Evolutionary conservation across 2,329 filamentous ascomycete species (phyloP).

Genomic region (Penicillium palitans): DNA sequence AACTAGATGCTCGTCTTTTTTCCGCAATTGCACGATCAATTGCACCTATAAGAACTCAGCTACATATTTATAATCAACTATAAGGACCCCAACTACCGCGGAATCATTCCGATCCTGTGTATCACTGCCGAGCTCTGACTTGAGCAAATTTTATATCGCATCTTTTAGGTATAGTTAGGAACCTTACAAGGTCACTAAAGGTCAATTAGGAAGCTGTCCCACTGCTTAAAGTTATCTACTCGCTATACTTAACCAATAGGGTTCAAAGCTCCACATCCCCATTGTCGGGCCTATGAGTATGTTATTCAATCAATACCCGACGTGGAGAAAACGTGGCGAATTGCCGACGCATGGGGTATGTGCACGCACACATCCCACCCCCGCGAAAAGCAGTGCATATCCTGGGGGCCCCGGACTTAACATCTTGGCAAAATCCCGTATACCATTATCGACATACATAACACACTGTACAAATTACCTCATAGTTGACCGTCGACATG

Average conservation of each 20-base stretch:
- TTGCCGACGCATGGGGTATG: conserved; percentile 1
- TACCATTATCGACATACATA: neutral
- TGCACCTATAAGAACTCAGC: neutral
- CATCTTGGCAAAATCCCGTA: neutral
- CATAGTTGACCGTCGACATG: neutral
- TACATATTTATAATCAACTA: neutral
- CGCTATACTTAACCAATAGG: neutral
- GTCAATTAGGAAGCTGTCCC: neutral
- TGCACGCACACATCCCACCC: neutral
- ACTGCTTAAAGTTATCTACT: neutral
- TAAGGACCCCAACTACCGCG: neutral
- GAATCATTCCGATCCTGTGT: neutral
- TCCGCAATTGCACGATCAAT: neutral
- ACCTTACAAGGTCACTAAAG: neutral
- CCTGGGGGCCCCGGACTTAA: neutral
- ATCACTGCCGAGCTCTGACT: too few relatives aligned
- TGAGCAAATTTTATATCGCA: neutral
- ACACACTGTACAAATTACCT: too few relatives aligned
- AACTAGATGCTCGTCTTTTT: neutral
- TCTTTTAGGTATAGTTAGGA: neutral
- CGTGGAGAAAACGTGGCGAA: neutral
- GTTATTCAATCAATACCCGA: neutral
- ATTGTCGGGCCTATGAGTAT: neutral
- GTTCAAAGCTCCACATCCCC: neutral
- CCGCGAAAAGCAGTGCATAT: neutral